Conservation (phyloP, 2,329 filamentous ascomycete species). For the Lachnellula subtilissima region DNA sequence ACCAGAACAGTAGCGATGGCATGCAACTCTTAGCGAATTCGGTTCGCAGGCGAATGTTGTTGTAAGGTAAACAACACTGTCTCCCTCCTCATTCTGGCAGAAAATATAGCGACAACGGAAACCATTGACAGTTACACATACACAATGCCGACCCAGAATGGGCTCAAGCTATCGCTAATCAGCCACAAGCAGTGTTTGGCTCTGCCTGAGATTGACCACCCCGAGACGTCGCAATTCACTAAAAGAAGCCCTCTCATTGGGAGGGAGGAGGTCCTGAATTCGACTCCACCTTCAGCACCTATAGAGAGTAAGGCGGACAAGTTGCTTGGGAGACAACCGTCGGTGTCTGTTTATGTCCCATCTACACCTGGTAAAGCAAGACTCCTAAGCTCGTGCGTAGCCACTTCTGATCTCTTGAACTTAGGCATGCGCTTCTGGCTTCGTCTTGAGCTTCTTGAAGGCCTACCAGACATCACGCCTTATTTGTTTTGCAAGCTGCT, state of each 20-base stretch:
- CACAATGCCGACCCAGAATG: constrained; percentile 27
- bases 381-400: not conserved
- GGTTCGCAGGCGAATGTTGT: too few species aligned
- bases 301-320: constrained; percentile 26
- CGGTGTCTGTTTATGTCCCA: constrained; percentile 52
- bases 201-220: constrained; percentile 52
- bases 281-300: constrained; percentile 10
- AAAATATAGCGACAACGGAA: too few species aligned
- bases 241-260: constrained; percentile 4
- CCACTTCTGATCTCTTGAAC: constrained; percentile 4
- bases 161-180: constrained; percentile 26
- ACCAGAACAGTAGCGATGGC: too few species aligned
- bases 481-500: constrained; percentile 52
- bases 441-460: constrained; percentile 39
- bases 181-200: constrained; percentile 27
- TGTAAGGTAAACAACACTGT: too few species aligned
- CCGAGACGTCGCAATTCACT: constrained; percentile 43
- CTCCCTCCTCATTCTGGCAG: too few species aligned
- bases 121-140: not conserved
- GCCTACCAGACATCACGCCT: constrained; percentile 29
- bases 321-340: constrained; percentile 34
- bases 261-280: not conserved
- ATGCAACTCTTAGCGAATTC: too few species aligned
- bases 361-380: constrained; percentile 44
- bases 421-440: constrained; percentile 50